Evolutionary conservation across 2,329 filamentous ascomycete genomes (phyloP).

Genomic region (Malbranchea cinnamomea): DNA sequence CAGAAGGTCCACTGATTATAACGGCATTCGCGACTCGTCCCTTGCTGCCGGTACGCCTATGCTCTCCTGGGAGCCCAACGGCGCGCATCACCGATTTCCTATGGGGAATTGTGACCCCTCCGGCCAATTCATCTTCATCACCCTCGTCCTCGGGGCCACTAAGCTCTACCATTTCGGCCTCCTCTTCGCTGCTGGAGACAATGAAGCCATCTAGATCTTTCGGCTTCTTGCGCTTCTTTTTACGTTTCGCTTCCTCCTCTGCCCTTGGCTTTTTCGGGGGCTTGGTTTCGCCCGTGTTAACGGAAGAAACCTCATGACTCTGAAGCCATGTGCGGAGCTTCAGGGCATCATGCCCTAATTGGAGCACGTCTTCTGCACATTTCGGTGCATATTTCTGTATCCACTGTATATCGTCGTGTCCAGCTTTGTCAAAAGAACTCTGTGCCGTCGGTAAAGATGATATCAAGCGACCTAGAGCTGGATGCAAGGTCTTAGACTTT

Average conservation of each 20-base stretch:
- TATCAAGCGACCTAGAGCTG: slow-evolving; percentile 46
- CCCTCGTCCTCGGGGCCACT: slow-evolving; percentile 44
- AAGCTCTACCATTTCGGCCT: slow-evolving; percentile 52
- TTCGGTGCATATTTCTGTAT: slow-evolving; percentile 69
- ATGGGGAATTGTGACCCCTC: slow-evolving; percentile 21
- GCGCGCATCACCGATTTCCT: slow-evolving; percentile 28
- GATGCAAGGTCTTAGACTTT: slow-evolving; percentile 30
- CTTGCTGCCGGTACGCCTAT: slow-evolving; percentile 37
- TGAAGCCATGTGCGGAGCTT: slow-evolving; percentile 71
- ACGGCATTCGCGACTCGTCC: slow-evolving; percentile 58
- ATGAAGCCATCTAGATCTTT: slow-evolving; percentile 70
- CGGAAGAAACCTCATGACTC: slow-evolving; percentile 58
- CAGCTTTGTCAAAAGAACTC: slow-evolving; percentile 66
- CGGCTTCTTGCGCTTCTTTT: slow-evolving; percentile 50
- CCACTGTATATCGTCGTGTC: slow-evolving; percentile 63
- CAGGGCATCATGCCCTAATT: slow-evolving; percentile 52
- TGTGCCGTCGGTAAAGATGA: slow-evolving; percentile 44
- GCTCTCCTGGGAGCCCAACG: slow-evolving; percentile 22
- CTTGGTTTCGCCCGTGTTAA: slow-evolving; percentile 44
- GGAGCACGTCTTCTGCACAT: slow-evolving; percentile 56
- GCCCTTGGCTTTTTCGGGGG: slow-evolving; percentile 10
- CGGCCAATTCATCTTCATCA: slow-evolving; percentile 29
- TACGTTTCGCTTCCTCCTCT: slow-evolving; percentile 23
- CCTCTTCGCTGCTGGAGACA: slow-evolving; percentile 62
- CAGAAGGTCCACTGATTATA: slow-evolving; percentile 77